Percentiles rank a stretch among this genome's conserved stretches.
phyloP scores from a whole-genome alignment of 768 basidiomycete species.

The Zangia roseola region DNA sequence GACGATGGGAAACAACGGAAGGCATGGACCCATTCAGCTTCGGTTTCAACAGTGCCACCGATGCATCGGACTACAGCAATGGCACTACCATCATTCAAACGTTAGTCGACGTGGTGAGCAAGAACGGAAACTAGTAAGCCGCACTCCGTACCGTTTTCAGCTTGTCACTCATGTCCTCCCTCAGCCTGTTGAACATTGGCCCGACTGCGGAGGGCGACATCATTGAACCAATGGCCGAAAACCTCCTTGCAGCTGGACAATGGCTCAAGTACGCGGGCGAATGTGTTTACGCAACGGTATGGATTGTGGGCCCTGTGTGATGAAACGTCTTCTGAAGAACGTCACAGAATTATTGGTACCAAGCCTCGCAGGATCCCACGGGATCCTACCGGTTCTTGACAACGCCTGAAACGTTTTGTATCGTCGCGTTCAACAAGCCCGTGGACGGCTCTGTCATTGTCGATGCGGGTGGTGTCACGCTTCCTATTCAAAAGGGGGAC shows the following conservation, averaged over 20 bases:
- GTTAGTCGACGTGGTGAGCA: constrained; percentile 56
- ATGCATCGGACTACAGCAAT: constrained; percentile 46
- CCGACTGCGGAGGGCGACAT: constrained; percentile 56
- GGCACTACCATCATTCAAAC: constrained; percentile 48
- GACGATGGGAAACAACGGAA: constrained; percentile 57
- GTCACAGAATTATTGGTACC: constrained; percentile 49
- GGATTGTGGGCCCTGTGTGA: constrained; percentile 11
- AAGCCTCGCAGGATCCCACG: constrained; percentile 38
- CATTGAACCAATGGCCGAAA: constrained; percentile 45
- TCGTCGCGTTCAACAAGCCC: constrained; percentile 44
- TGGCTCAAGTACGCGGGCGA: constrained; percentile 52
- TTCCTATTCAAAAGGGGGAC: constrained; percentile 47
- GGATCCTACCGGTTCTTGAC: constrained; percentile 46
- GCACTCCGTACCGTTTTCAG: neutral
- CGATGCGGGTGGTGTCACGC: constrained; percentile 30
- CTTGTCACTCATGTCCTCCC: neutral
- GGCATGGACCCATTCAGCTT: constrained; percentile 57
- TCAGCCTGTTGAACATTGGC: constrained; percentile 51
- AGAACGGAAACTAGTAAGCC: constrained; percentile 60
- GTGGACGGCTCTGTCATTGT: constrained; percentile 34
- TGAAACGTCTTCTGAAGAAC: neutral
- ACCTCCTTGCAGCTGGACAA: constrained; percentile 47
- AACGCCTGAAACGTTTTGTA: constrained; percentile 50
- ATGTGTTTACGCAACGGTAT: constrained; percentile 53
- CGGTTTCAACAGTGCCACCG: constrained; percentile 45